Evolutionary conservation across 768 basidiomycete species (phyloP).

Genomic region (Phanerochaete sordida): DNA sequence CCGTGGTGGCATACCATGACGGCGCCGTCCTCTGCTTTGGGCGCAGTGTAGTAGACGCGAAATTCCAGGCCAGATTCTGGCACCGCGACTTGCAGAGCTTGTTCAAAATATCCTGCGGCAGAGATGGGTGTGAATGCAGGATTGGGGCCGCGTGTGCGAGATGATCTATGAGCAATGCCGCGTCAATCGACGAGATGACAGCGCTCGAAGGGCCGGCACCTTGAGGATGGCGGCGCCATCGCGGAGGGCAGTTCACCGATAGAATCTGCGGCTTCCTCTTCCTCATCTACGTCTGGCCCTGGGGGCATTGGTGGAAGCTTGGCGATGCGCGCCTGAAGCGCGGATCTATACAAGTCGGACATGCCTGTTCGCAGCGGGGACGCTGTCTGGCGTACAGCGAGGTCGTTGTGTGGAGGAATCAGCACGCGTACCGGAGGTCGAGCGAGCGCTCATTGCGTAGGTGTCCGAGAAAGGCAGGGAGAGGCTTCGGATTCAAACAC

Average conservation of each 20-base stretch:
- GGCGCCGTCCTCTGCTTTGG: conserved; percentile 49
- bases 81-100: conserved; percentile 77
- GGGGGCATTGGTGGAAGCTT: conserved; percentile 64
- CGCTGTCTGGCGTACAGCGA: neutral
- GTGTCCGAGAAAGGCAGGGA: conserved; percentile 2
- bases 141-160: conserved; percentile 39
- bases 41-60: conserved; percentile 82
- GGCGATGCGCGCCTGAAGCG: conserved; percentile 69
- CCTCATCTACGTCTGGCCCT: conserved; percentile 37
- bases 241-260: conserved; percentile 60
- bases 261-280: conserved; percentile 52
- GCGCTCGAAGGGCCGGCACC: too few relatives aligned
- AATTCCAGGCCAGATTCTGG: conserved; percentile 58
- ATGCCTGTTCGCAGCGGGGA: conserved; percentile 29
- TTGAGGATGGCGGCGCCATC: conserved; percentile 62
- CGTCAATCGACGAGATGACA: too few relatives aligned
- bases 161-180: neutral
- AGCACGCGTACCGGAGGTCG: too few relatives aligned
- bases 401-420: neutral
- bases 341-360: conserved; percentile 74
- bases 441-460: neutral
- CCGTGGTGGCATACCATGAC: conserved; percentile 95
- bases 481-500: conserved; percentile 3
- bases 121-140: conserved; percentile 75
- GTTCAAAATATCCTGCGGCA: conserved; percentile 68